Conservation (phyloP, 441 rosid species). For the Populus hybrid region DNA sequence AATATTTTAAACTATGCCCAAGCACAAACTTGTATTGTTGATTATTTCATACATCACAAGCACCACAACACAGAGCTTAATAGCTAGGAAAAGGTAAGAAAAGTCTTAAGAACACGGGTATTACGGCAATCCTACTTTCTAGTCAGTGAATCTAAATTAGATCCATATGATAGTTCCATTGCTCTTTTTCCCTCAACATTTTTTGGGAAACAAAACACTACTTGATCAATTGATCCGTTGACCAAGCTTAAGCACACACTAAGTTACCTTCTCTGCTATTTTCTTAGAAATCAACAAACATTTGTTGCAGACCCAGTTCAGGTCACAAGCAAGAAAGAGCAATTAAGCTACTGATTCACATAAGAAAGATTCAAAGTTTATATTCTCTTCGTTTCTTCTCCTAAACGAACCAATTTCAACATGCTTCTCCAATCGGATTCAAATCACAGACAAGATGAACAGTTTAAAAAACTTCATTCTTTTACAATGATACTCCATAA, state of each 20-base stretch:
- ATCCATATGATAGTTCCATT: not conserved
- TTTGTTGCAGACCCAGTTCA: not conserved
- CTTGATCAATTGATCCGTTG: not conserved
- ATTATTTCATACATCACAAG: not conserved
- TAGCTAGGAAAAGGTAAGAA: not conserved
- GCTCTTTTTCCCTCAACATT: not conserved
- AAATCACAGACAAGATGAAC: not conserved
- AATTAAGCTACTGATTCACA: not conserved
- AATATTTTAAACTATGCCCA: not conserved
- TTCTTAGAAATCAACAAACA: not conserved
- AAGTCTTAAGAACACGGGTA: constrained; percentile 1
- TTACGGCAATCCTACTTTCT: not conserved
- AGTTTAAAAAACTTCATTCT: not conserved
- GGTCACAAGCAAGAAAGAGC: not conserved
- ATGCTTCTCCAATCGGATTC: not conserved
- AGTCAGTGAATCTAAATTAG: not conserved
- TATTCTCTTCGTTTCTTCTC: not conserved
- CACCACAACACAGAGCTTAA: not conserved
- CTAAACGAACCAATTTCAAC: not conserved
- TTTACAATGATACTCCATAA: not conserved
- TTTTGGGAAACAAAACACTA: not conserved
- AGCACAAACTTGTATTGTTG: not conserved
- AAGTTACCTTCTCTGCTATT: not conserved
- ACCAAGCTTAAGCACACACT: not conserved
- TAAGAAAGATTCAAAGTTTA: not conserved